Conservation (phyloP, 805 yeast species). For the Zygoascus flipseniorum region DNA sequence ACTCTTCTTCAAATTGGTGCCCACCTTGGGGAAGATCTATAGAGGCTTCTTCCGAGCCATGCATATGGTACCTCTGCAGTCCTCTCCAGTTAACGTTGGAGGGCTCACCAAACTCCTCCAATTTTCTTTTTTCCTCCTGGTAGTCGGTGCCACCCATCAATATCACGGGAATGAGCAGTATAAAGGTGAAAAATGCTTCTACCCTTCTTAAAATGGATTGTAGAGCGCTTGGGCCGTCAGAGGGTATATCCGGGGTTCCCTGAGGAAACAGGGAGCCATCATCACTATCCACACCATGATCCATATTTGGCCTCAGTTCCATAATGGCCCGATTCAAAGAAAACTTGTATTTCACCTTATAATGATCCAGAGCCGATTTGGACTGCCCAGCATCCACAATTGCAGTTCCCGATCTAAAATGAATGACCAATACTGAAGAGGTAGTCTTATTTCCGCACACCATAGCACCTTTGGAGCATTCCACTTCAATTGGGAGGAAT, state of each 20-base stretch:
- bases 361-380: slow-evolving; percentile 48
- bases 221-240: neutral
- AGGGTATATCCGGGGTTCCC: neutral
- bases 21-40: slow-evolving; percentile 31
- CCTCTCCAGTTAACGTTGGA: slow-evolving; percentile 58
- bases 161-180: neutral
- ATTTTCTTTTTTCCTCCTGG: neutral
- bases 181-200: neutral
- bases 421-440: slow-evolving; percentile 58
- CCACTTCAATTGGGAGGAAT: slow-evolving; percentile 54
- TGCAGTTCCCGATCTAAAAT: slow-evolving; percentile 49
- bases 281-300: slow-evolving; percentile 36
- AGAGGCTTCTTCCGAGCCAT: neutral
- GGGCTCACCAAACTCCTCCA: neutral
- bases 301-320: slow-evolving; percentile 61
- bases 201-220: neutral
- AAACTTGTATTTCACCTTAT: slow-evolving; percentile 38
- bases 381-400: slow-evolving; percentile 46
- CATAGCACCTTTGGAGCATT: slow-evolving; percentile 57
- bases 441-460: slow-evolving; percentile 76
- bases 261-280: neutral
- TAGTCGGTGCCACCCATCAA: neutral
- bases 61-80: slow-evolving; percentile 46
- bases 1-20: slow-evolving; percentile 44
- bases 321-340: slow-evolving; percentile 46